phyloP scores from a whole-genome alignment of 345 rosid species.

The Turnera subulata region DNA sequence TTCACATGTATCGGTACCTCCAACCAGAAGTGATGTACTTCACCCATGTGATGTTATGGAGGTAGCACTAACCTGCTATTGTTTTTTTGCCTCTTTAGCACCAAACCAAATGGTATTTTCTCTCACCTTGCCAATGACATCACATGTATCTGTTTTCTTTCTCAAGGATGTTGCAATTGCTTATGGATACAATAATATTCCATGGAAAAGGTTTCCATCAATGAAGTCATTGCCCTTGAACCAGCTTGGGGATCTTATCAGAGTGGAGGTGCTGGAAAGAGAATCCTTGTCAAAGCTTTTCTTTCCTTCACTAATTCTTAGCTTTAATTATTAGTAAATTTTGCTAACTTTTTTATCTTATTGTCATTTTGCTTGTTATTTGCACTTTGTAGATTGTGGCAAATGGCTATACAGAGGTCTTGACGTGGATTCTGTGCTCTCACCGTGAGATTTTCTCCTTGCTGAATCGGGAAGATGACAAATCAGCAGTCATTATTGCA shows the following conservation, averaged over 20 bases:
- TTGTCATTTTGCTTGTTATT: not conserved
- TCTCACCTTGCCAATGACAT: conserved; percentile 4
- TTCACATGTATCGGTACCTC: conserved; percentile 66
- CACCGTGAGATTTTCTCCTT: conserved; percentile 59
- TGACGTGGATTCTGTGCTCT: conserved; percentile 79
- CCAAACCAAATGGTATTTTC: not conserved
- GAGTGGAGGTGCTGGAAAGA: conserved; percentile 57
- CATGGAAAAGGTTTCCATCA: conserved; percentile 57
- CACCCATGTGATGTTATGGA: conserved; percentile 95
- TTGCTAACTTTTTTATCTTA: not conserved
- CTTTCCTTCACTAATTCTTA: not conserved
- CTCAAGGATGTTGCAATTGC: conserved; percentile 94
- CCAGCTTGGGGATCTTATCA: conserved; percentile 72
- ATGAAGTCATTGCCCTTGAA: conserved; percentile 64
- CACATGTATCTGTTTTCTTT: not conserved
- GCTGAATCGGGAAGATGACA: conserved; percentile 65
- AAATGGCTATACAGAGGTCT: conserved; percentile 74
- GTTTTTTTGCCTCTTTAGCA: not conserved
- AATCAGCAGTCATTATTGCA: conserved; percentile 53
- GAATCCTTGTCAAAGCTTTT: not conserved
- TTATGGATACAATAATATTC: conserved; percentile 82
- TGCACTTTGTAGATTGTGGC: conserved; percentile 51
- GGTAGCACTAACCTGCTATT: conserved; percentile 35
- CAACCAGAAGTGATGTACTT: conserved; percentile 86
- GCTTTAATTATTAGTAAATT: not conserved